Conservation (phyloP, 106 monocot genomes). For the Phalaenopsis equestris region DNA sequence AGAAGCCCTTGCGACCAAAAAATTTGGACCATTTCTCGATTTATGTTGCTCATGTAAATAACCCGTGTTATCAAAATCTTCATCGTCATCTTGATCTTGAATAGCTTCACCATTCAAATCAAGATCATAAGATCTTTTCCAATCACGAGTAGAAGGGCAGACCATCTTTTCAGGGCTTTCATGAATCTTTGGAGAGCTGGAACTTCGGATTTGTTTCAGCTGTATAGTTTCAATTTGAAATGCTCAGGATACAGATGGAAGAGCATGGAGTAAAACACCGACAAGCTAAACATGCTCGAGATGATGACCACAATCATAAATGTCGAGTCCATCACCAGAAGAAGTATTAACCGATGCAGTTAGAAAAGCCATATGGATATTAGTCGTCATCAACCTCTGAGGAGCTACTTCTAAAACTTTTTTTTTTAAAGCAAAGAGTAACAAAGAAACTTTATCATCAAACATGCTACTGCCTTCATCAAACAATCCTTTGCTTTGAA, state of each 20-base stretch:
- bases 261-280: slow-evolving; percentile 75
- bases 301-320: slow-evolving; percentile 90
- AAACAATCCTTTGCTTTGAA: slow-evolving; percentile 20
- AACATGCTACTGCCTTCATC: slow-evolving; percentile 77
- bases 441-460: slow-evolving; percentile 67
- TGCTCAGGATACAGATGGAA: slow-evolving; percentile 75
- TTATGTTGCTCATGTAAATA: slow-evolving; percentile 6
- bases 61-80: slow-evolving; percentile 28
- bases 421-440: slow-evolving; percentile 81
- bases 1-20: too few relatives aligned
- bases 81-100: slow-evolving; percentile 56
- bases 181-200: slow-evolving; percentile 92
- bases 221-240: slow-evolving; percentile 93
- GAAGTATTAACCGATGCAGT: slow-evolving; percentile 88
- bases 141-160: slow-evolving; percentile 68
- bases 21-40: too few relatives aligned
- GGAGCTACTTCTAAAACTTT: slow-evolving; percentile 82
- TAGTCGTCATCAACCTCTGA: slow-evolving; percentile 74
- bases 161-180: slow-evolving; percentile 41
- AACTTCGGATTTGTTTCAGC: slow-evolving; percentile 32
- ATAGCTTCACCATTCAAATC: slow-evolving; percentile 80
- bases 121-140: slow-evolving; percentile 66
- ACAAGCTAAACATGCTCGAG: slow-evolving; percentile 82
- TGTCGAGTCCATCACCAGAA: slow-evolving; percentile 71
- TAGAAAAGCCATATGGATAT: slow-evolving; percentile 73